These are phyloP conservation scores for Raddia distichophylla DNA, from an alignment of 176 grass and related monocot genomes.

Conservation along the genomic window DNA sequence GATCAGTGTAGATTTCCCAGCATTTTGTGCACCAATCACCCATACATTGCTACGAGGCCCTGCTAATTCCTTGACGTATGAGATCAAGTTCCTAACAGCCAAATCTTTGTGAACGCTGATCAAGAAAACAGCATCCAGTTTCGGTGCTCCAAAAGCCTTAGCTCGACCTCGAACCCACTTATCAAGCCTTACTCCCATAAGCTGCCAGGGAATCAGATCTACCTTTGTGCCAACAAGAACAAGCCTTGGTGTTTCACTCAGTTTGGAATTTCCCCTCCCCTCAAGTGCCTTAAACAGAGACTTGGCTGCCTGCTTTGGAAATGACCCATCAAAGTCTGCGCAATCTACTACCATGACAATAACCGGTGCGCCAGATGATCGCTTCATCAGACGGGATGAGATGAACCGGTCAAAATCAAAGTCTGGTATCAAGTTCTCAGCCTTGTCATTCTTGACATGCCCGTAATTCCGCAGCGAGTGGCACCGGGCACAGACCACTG, in stretches of 20 bases:
- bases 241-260: constrained; percentile 70
- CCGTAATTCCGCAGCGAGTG: constrained; percentile 91
- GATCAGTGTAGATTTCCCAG: constrained; percentile 91
- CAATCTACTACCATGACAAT: constrained; percentile 89
- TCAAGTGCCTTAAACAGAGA: constrained; percentile 81
- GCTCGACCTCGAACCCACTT: constrained; percentile 80
- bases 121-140: constrained; percentile 76
- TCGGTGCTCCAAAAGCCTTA: constrained; percentile 78
- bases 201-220: constrained; percentile 77
- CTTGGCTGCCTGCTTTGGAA: constrained; percentile 73
- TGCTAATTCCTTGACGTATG: constrained; percentile 69
- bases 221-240: constrained; percentile 85
- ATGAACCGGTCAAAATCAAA: constrained; percentile 94
- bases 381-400: constrained; percentile 76
- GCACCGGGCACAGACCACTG: constrained; percentile 75
- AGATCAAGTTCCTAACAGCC: constrained; percentile 85
- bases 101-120: constrained; percentile 85
- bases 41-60: constrained; percentile 92
- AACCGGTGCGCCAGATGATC: constrained; percentile 58
- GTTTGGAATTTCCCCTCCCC: constrained; percentile 58
- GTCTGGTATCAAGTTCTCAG: constrained; percentile 87
- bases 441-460: constrained; percentile 85
- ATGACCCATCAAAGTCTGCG: constrained; percentile 89
- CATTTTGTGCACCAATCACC: constrained; percentile 97
- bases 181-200: constrained; percentile 75